phyloP scores from a whole-genome alignment of 345 rosid genomes.

The Balakata baccata region DNA sequence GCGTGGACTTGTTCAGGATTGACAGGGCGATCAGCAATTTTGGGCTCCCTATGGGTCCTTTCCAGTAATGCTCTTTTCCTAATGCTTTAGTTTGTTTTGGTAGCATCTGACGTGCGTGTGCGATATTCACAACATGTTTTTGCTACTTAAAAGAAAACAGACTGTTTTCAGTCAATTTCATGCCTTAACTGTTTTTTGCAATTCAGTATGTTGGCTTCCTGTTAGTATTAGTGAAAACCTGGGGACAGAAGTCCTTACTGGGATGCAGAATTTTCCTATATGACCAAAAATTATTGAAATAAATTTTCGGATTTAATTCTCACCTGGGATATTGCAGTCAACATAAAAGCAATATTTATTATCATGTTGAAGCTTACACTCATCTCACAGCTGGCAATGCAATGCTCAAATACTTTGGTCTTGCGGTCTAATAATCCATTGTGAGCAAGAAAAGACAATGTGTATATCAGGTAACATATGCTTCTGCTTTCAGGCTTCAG shows the following conservation, averaged over 20 bases:
- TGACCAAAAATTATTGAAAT: neutral
- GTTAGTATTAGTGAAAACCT: neutral
- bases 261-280: neutral
- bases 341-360: neutral
- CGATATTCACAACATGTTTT: slow-evolving; percentile 5
- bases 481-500: slow-evolving; percentile 59
- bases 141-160: neutral
- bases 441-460: neutral
- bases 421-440: neutral
- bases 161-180: neutral
- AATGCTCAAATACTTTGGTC: neutral
- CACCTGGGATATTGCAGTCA: neutral
- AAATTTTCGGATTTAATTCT: neutral
- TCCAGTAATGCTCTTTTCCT: slow-evolving; percentile 63
- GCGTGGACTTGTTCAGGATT: slow-evolving; percentile 87
- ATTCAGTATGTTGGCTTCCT: neutral
- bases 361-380: neutral
- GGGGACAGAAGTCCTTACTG: neutral
- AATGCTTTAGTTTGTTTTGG: slow-evolving; percentile 1
- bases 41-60: slow-evolving; percentile 94
- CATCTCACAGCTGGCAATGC: neutral
- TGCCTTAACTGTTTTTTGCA: neutral
- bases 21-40: slow-evolving; percentile 71
- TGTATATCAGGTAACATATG: neutral
- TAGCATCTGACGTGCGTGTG: neutral